phyloP scores from a whole-genome alignment of 108 stramenopile genomes.

The Discostella pseudostelligera region DNA sequence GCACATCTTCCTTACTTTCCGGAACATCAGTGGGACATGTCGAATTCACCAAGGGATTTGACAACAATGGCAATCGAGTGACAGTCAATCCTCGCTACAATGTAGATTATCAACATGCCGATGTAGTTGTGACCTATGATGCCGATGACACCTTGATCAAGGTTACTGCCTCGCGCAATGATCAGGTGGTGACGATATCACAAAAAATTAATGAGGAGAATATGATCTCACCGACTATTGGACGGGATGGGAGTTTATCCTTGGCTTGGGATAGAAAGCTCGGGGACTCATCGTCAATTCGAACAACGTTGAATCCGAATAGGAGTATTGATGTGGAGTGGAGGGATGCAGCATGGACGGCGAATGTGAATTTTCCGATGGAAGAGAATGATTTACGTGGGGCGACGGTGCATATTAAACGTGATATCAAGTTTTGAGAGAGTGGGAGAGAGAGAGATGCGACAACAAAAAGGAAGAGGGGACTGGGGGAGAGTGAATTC shows the following conservation, averaged over 20 bases:
- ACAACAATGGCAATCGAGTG: slow-evolving; percentile 71
- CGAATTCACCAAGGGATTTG: slow-evolving; percentile 82
- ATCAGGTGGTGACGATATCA: slow-evolving; percentile 74
- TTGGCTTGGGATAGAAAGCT: slow-evolving; percentile 79
- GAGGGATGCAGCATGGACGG: slow-evolving; percentile 84
- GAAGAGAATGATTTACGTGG: slow-evolving; percentile 64
- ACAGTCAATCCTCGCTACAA: slow-evolving; percentile 82
- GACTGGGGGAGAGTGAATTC: neutral
- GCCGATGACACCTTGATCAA: slow-evolving; percentile 67
- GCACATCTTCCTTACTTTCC: slow-evolving; percentile 10
- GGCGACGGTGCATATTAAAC: slow-evolving; percentile 77
- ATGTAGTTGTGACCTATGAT: slow-evolving; percentile 79
- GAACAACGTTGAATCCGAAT: slow-evolving; percentile 78
- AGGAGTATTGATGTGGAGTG: slow-evolving; percentile 80
- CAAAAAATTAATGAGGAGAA: slow-evolving; percentile 76
- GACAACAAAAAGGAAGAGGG: neutral
- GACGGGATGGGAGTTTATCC: slow-evolving; percentile 65
- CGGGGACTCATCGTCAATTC: slow-evolving; percentile 61
- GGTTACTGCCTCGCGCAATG: slow-evolving; percentile 62
- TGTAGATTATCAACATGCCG: slow-evolving; percentile 53
- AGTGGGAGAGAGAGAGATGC: neutral
- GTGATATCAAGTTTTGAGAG: slow-evolving; percentile 78
- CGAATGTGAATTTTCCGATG: slow-evolving; percentile 78
- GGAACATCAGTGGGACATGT: slow-evolving; percentile 24
- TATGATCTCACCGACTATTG: slow-evolving; percentile 75